A percentile compares a stretch with the other conserved stretches of the same genome.
These are phyloP conservation scores for Plasmopara muralis DNA, from an alignment of 352 stramenopile species.

Conservation along the genomic window DNA sequence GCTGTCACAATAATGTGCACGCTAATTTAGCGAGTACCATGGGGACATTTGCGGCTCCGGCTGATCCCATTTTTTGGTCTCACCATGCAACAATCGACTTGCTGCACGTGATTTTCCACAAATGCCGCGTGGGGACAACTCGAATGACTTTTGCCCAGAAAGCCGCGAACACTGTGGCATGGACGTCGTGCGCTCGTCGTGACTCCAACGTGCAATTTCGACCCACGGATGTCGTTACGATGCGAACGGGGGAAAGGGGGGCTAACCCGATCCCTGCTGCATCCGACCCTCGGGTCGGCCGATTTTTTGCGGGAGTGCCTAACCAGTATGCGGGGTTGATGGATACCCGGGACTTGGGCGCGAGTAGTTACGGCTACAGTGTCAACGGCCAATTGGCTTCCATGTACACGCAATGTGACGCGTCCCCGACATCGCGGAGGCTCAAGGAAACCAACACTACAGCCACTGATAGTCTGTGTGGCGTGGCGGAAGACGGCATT, in stretches of 20 bases:
- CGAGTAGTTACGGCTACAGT: conserved; percentile 49
- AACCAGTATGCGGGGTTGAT: conserved; percentile 43
- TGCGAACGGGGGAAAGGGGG: conserved; percentile 36
- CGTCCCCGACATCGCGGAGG: conserved; percentile 16
- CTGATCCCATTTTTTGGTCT: conserved; percentile 71
- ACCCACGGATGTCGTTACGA: conserved; percentile 33
- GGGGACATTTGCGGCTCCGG: conserved; percentile 39
- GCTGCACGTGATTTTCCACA: conserved; percentile 62
- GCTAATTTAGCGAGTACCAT: conserved; percentile 45
- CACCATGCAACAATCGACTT: conserved; percentile 65
- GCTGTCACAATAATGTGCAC: conserved; percentile 66
- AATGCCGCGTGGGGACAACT: conserved; percentile 46
- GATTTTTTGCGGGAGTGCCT: conserved; percentile 31
- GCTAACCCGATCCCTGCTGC: conserved; percentile 27
- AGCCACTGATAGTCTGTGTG: conserved; percentile 8
- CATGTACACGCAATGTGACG: conserved; percentile 39
- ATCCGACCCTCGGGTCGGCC: conserved; percentile 25
- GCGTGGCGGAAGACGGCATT: conserved; percentile 1
- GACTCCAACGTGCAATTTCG: conserved; percentile 29
- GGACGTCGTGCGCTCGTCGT: conserved; percentile 44
- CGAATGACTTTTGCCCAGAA: conserved; percentile 47
- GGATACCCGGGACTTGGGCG: conserved; percentile 38
- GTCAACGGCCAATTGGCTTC: conserved; percentile 34
- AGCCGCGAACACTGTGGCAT: conserved; percentile 32
- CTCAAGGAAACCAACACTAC: conserved; percentile 17